Evolutionary conservation across 2,329 filamentous ascomycete genomes (phyloP).

Genomic region (Ophiostoma ips): DNA sequence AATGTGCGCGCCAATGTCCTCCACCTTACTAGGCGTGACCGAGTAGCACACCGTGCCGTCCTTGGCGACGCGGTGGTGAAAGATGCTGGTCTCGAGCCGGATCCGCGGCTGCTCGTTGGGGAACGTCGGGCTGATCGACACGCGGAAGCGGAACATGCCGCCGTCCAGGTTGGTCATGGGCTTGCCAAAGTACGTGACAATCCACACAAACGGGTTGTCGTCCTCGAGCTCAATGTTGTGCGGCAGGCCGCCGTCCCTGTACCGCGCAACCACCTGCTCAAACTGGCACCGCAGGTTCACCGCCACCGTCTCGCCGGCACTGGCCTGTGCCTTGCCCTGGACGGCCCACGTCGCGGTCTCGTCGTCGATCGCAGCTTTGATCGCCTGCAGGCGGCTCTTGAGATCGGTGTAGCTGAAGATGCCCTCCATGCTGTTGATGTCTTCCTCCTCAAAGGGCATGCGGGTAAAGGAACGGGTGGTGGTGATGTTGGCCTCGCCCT

Average conservation of each 20-base stretch:
- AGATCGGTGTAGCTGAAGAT: constrained; percentile 69
- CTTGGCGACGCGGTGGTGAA: constrained; percentile 73
- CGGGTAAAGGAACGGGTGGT: constrained; percentile 52
- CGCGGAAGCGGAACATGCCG: constrained; percentile 68
- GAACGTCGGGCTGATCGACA: constrained; percentile 72
- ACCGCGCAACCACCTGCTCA: constrained; percentile 63
- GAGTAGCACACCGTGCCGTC: constrained; percentile 78
- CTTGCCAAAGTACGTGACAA: constrained; percentile 74
- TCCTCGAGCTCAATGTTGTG: constrained; percentile 65
- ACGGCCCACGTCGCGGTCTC: constrained; percentile 60
- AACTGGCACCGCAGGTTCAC: constrained; percentile 74
- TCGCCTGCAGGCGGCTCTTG: constrained; percentile 49
- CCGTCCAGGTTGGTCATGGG: constrained; percentile 91
- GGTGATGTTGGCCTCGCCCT: constrained; percentile 48
- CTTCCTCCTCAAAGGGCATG: constrained; percentile 71
- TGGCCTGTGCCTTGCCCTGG: constrained; percentile 48
- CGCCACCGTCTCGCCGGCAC: constrained; percentile 59
- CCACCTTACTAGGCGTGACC: constrained; percentile 41
- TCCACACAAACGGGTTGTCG: constrained; percentile 81
- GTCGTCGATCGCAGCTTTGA: constrained; percentile 56
- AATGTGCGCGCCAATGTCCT: constrained; percentile 73
- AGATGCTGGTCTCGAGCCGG: constrained; percentile 65
- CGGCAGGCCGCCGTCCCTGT: constrained; percentile 57
- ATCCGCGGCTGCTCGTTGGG: constrained; percentile 80
- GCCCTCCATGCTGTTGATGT: constrained; percentile 70